A percentile compares a stretch with the other conserved stretches of the same genome.
These are phyloP conservation scores for Pythium biforme DNA, from an alignment of 352 stramenopile species.

Conservation along the genomic window DNA sequence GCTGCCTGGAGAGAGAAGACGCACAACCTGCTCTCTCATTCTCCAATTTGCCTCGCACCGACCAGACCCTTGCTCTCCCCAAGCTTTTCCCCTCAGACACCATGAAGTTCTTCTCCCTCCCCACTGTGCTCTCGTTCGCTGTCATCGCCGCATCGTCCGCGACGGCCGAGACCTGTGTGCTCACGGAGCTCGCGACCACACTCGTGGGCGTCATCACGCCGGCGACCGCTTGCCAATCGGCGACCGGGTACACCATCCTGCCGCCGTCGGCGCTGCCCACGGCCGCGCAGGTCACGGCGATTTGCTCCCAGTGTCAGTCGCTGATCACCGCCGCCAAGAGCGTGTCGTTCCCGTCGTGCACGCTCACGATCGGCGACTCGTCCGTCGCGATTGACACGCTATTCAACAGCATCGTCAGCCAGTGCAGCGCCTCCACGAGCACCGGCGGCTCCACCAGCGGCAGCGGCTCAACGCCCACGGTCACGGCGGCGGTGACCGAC, in stretches of 20 bases:
- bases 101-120: constrained; percentile 20
- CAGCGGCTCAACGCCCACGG: background rate
- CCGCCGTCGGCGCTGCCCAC: constrained; percentile 25
- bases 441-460: background rate
- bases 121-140: background rate
- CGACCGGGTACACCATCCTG: constrained; percentile 25
- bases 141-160: background rate
- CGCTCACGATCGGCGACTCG: constrained; percentile 10
- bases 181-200: constrained; percentile 11
- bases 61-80: background rate
- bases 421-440: constrained; percentile 7
- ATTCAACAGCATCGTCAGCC: constrained; percentile 12
- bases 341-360: constrained; percentile 18
- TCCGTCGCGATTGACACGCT: constrained; percentile 6
- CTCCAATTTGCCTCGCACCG: constrained; percentile 1
- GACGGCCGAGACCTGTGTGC: constrained; percentile 15
- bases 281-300: constrained; percentile 14
- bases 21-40: constrained; percentile 1
- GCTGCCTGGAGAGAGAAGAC: too few species aligned
- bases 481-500: background rate
- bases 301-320: constrained; percentile 24
- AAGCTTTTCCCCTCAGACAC: background rate
- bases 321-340: constrained; percentile 7
- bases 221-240: constrained; percentile 21
- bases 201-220: constrained; percentile 11